A percentile compares a stretch with the other conserved stretches of the same genome.
These are phyloP conservation scores for Ailanthus altissimus DNA, from an alignment of 345 rosid genomes.

Conservation along the genomic window DNA sequence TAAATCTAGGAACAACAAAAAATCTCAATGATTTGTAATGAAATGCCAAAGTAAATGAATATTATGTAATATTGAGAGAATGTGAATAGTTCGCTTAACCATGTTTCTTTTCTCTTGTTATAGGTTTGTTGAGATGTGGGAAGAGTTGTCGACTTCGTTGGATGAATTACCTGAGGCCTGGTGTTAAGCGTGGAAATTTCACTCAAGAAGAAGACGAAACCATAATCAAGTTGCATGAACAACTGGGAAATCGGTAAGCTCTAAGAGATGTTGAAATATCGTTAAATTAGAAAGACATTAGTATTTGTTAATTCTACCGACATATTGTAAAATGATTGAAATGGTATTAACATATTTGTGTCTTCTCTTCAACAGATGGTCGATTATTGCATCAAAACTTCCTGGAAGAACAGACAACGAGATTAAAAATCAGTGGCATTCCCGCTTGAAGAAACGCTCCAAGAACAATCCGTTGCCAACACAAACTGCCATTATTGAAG, in stretches of 20 bases:
- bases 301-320: background rate
- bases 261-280: background rate
- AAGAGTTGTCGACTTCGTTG: conserved; percentile 79
- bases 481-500: background rate
- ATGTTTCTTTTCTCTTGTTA: background rate
- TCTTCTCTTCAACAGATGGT: conserved; percentile 42
- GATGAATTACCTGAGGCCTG: conserved; percentile 62
- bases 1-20: background rate
- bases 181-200: conserved; percentile 58
- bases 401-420: conserved; percentile 36
- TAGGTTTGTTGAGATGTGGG: conserved; percentile 58
- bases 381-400: conserved; percentile 46
- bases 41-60: background rate
- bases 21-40: background rate
- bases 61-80: no score
- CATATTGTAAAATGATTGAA: background rate
- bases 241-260: conserved; percentile 51
- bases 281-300: background rate
- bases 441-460: conserved; percentile 24
- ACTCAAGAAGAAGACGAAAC: conserved; percentile 50
- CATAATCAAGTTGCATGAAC: conserved; percentile 43
- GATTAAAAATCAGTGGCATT: conserved; percentile 40
- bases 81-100: background rate
- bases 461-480: conserved; percentile 25
- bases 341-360: background rate